Evolutionary conservation across 164 flowering plant species (phyloP).

Genomic region (Dillenia suffruticosa): DNA sequence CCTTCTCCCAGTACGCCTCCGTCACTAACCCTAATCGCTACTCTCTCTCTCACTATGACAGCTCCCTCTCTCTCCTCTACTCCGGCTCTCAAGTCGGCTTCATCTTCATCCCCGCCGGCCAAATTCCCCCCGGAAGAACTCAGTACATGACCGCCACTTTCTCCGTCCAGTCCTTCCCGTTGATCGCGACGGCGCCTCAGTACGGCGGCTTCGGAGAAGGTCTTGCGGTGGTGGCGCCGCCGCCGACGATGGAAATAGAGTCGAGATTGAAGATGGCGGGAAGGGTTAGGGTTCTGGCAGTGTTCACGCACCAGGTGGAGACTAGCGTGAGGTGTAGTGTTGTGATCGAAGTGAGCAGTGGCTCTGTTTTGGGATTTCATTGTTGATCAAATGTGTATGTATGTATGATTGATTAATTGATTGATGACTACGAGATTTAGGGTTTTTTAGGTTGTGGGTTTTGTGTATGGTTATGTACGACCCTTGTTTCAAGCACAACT

Average conservation of each 20-base stretch:
- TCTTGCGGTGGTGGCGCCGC: slow-evolving; percentile 2
- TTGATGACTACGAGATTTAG: too few relatives aligned
- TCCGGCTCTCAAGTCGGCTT: slow-evolving; percentile 21
- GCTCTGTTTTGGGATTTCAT: slow-evolving; percentile 23
- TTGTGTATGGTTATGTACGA: too few relatives aligned
- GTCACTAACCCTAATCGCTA: slow-evolving; percentile 34
- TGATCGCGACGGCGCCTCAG: not conserved
- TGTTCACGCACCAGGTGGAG: slow-evolving; percentile 31
- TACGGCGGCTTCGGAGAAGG: slow-evolving; percentile 8
- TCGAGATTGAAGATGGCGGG: slow-evolving; percentile 29
- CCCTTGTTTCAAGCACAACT: too few relatives aligned
- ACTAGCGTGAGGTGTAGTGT: slow-evolving; percentile 19
- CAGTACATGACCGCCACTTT: slow-evolving; percentile 32
- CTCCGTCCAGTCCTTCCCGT: slow-evolving; percentile 20
- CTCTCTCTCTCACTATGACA: slow-evolving; percentile 35
- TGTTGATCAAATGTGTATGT: slow-evolving; percentile 13
- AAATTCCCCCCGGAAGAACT: slow-evolving; percentile 20
- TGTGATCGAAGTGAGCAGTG: slow-evolving; percentile 17
- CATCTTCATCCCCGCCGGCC: slow-evolving; percentile 34
- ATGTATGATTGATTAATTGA: too few relatives aligned
- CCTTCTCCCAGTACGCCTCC: slow-evolving; percentile 28
- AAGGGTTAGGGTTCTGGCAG: slow-evolving; percentile 24
- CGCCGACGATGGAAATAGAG: slow-evolving; percentile 26
- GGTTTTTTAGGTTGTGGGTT: too few relatives aligned
- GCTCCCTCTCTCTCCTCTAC: slow-evolving; percentile 27